Conservation (phyloP, 495 filamentous ascomycete species). For the Venustampulla echinocandica region DNA sequence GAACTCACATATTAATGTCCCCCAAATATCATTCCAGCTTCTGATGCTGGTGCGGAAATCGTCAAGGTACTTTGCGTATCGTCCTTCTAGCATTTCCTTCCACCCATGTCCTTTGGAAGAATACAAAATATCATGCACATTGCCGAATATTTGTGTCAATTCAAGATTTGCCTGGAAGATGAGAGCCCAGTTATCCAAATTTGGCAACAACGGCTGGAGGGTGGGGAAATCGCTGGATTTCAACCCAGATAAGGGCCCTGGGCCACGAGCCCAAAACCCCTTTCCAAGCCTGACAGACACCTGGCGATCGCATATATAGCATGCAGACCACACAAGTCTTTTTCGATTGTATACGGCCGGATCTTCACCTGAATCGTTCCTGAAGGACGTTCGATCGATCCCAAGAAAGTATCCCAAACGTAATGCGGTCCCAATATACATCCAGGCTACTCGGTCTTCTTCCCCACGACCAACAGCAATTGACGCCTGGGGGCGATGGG, state of each 20-base stretch:
- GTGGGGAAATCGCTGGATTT: slow-evolving; percentile 55
- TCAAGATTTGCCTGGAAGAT: slow-evolving; percentile 57
- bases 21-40: slow-evolving; percentile 57
- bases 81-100: slow-evolving; percentile 55
- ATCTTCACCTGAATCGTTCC: slow-evolving; percentile 38
- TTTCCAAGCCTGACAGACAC: slow-evolving; percentile 56
- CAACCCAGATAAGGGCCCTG: slow-evolving; percentile 52
- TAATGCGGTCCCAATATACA: slow-evolving; percentile 56
- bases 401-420: slow-evolving; percentile 56
- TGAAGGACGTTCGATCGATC: slow-evolving; percentile 50
- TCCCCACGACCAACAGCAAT: slow-evolving; percentile 53
- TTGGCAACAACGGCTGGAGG: slow-evolving; percentile 39
- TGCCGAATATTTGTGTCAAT: slow-evolving; percentile 57
- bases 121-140: slow-evolving; percentile 59
- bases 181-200: slow-evolving; percentile 52
- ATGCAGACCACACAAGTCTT: slow-evolving; percentile 49
- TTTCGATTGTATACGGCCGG: slow-evolving; percentile 40
- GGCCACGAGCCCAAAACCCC: slow-evolving; percentile 58
- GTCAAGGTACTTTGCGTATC: slow-evolving; percentile 49
- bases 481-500: slow-evolving; percentile 44
- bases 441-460: slow-evolving; percentile 60
- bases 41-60: slow-evolving; percentile 54
- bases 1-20: slow-evolving; percentile 43
- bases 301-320: slow-evolving; percentile 54
- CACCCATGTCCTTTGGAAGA: slow-evolving; percentile 55